Evolutionary conservation across 805 yeast genomes (phyloP), one percentile per base, ranked within the genome.

Genomic region (Kazachstania bromeliacearum): DNA sequence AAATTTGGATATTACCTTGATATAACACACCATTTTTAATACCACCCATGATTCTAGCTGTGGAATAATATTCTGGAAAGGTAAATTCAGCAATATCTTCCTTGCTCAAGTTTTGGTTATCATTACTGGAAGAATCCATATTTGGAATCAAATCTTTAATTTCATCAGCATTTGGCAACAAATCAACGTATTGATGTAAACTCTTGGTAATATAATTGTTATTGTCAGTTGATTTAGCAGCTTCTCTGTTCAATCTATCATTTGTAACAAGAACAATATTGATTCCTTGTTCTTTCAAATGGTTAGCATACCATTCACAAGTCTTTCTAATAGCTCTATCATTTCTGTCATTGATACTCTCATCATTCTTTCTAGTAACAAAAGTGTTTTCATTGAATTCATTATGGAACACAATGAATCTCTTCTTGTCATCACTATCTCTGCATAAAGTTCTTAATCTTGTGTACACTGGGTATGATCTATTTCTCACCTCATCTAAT

Each of bases 351-450:
- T 89, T 85, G 44, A 83, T 79, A 8, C 79, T 53, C 59, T 92
- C 96, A 34, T 74, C 73, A 26, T 65, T 65, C 21, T 51, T 36
- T 50, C 96, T 73, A 21, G 66, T 66, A 4, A 78, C 67, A 55
- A 67, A 82, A 0, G 96, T 85, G 7, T 70, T 73, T 43, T 75
- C 73, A 46, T 73, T 73, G 59, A 87, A 92, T 59, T 89, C 97
- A 61, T 92, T 92, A 62, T 92, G 96, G 60, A 84, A 92, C 2
- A 92, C 92, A 25, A 83, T 74, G 51, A 87, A 85, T 41, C 96
- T 68, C 59, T 92, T 92, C 26, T 73, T 82, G 18, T 57, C 58
- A 34, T 55, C 60, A 35, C 56, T 51, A 28, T 66, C 68, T 47
- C 83, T 79, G 21, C 84, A 77, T 14, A 92, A 63, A 2, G 82